Evolutionary conservation across 257 asterid genomes (phyloP), one percentile per base, ranked within the genome.

Genomic region (Nicotiana noctiflora): DNA sequence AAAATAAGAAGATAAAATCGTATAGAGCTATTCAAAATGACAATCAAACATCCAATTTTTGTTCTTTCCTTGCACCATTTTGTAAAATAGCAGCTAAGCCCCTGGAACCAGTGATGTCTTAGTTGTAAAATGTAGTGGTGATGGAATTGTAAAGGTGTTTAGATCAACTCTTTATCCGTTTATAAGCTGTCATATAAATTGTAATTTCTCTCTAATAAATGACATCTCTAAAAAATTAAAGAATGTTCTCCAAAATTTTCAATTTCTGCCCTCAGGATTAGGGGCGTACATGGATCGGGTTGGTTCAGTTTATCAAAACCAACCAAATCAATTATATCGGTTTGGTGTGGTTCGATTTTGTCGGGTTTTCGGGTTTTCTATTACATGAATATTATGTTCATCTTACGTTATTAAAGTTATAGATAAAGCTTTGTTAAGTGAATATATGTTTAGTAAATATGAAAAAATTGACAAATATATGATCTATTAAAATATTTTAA

Each of bases 81-180:
- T 75, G 51, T 57, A 77, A 59, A 56, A 76, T 81, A 60, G 57
- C 90, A 84, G 81, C 87, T 81, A 90, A 84, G 86, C 75, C 84
- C 84, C 83, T 88, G 88, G 84, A 84, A 81, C 72, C 83, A 66
- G 79, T 31, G 79, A 63, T 79, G 83, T 83, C 89, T 87, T 85
- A 56, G 89, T 84, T 86, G 87, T 82, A 82, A 19, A 53, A 80
- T 82, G 77, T 66, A 32, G 27, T 62, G 78, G 37, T 81, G 67
- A 65, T 74, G 80, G 85, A 76, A 70, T 32, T 82, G 86, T 82
- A 84, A 84, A 83, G 85, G 60, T 84, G 81, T 81, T 40, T 79
- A 64, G 68, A 81, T 53, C 56, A 84, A 77, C 79, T 79, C 66
- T 8, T 57, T 82, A 63, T 77, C 46, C 34, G 81, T 77, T 46